Percentiles rank a stretch among this genome's conserved stretches.
Conservation (phyloP, 495 filamentous ascomycete genomes). For the Sabuloglossum arenarium region DNA sequence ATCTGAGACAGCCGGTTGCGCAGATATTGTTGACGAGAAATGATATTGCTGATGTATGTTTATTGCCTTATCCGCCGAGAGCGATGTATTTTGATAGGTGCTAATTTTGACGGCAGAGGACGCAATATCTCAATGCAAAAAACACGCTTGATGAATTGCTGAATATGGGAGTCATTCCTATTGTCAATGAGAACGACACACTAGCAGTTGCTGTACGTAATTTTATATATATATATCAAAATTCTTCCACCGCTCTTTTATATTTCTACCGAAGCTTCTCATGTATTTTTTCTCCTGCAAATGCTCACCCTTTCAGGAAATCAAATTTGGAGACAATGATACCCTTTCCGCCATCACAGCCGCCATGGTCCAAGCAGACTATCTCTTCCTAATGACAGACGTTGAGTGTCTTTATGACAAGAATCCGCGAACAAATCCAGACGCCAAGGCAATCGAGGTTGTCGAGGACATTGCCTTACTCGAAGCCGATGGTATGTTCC, state of each 20-base stretch:
- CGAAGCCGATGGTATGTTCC: conserved; percentile 48
- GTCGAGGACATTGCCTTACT: conserved; percentile 73
- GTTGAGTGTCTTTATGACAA: conserved; percentile 95
- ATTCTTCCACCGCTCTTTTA: background rate
- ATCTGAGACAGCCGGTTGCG: conserved; percentile 73
- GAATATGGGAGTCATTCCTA: conserved; percentile 90
- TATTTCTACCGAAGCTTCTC: background rate
- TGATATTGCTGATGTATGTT: conserved; percentile 78
- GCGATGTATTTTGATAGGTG: background rate
- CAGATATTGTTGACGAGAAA: conserved; percentile 92
- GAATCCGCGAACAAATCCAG: conserved; percentile 66
- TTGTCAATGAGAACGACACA: conserved; percentile 98
- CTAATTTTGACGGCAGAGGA: conserved; percentile 31
- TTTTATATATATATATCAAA: background rate
- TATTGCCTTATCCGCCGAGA: background rate
- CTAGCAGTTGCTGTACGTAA: conserved; percentile 55
- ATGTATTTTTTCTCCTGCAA: background rate
- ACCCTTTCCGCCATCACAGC: conserved; percentile 91
- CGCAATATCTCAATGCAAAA: conserved; percentile 89
- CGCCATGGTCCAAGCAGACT: conserved; percentile 91
- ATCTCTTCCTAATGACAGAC: conserved; percentile 96
- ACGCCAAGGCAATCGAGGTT: conserved; percentile 77
- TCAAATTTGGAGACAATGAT: conserved; percentile 98
- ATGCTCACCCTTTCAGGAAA: conserved; percentile 36
- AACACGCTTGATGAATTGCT: conserved; percentile 81